Evolutionary conservation across 805 yeast genomes (phyloP).

Genomic region (Schwanniomyces yamadae): DNA sequence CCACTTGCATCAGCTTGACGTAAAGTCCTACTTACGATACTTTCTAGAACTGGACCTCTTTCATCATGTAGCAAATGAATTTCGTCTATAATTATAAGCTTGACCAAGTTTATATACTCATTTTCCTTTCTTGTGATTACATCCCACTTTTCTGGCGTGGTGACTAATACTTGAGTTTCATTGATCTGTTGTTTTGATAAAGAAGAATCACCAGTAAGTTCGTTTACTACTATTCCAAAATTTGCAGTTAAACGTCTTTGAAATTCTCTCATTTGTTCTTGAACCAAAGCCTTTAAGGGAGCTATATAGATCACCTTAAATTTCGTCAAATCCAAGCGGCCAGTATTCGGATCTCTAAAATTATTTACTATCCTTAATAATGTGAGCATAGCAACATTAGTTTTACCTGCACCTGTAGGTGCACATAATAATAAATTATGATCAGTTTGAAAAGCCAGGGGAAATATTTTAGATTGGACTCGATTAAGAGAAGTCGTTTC

Average conservation of each 20-base stretch:
- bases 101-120: constrained; percentile 65
- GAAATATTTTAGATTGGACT: constrained; percentile 80
- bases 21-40: constrained; percentile 75
- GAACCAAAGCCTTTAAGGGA: constrained; percentile 91
- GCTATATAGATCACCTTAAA: constrained; percentile 88
- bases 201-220: constrained; percentile 87
- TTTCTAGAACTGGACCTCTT: constrained; percentile 92
- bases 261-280: constrained; percentile 89
- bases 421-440: constrained; percentile 84
- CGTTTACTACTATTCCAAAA: constrained; percentile 72
- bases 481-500: constrained; percentile 71
- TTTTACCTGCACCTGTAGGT: constrained; percentile 98
- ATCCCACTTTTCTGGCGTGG: constrained; percentile 99
- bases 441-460: constrained; percentile 71
- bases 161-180: constrained; percentile 79
- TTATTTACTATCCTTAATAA: constrained; percentile 62
- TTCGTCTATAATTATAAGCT: constrained; percentile 82
- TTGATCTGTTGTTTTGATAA: constrained; percentile 72
- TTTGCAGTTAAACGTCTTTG: constrained; percentile 58
- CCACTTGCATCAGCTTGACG: constrained; percentile 45
- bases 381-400: constrained; percentile 91
- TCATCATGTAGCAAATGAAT: constrained; percentile 90
- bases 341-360: constrained; percentile 45
- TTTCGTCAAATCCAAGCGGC: constrained; percentile 49
- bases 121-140: constrained; percentile 81